Evolutionary conservation across 345 rosid genomes (phyloP), one percentile per base, ranked within the genome.

Genomic region (Salix koriyanagi): DNA sequence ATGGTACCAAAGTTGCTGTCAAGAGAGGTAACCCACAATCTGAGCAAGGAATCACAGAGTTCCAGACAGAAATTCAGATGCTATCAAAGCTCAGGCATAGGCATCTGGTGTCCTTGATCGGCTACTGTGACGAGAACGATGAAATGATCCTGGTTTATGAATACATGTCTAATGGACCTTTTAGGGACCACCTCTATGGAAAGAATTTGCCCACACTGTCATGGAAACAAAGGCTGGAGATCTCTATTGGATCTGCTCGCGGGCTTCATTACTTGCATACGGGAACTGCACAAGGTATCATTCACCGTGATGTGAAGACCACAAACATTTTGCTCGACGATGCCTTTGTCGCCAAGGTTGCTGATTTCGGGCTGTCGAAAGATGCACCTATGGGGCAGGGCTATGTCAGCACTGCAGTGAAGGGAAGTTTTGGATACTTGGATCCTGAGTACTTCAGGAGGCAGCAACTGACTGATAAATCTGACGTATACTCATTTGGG

Each of bases 21-120:
- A 92, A 92, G 76, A 83, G 97, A 81, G 97, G 97, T 61, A 92
- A 92, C 74, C 97, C 94, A 7, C 94, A 90, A 83, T 92, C 97
- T 18, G 94, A 92, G 77, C 97, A 92, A 79, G 97, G 97, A 2
- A 89, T 92, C 82, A 92, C 89, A 4, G 97, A 92, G 81, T 92
- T 92, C 61, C 87, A 92, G 73, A 92, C 97, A 66, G 97, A 92
- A 82, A 89, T 92, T 36, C 97, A 92, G 82, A 92, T 92, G 97
- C 77, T 92, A 64, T 92, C 97, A 39, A 92, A 92, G 84, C 90
- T 92, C 8, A 89, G 97, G 80, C 97, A 92, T 65, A 88, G 97
- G 77, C 97, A 92, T 76, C 84, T 92, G 77, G 97, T 92, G 76
- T 92, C 97, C 46, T 80, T 92, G 83, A 92, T 92, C 44, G 94